Evolutionary conservation across 352 stramenopile species (phyloP).

Genomic region (Elongisporangium prolatum): DNA sequence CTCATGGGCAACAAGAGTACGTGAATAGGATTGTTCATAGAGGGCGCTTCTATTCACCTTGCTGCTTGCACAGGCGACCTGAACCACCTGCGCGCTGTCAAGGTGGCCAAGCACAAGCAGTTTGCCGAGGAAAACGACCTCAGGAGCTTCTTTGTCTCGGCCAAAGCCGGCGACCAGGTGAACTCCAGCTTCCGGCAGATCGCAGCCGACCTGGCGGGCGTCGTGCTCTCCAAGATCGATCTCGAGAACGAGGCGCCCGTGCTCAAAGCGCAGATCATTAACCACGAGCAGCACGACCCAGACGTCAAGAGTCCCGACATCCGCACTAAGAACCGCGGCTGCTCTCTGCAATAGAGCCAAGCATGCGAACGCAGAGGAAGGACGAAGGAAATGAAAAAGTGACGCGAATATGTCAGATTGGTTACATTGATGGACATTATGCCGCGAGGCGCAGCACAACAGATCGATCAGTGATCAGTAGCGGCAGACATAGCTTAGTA

Average conservation of each 20-base stretch:
- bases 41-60: too few species aligned
- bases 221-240: conserved; percentile 81
- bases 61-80: conserved; percentile 90
- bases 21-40: conserved; percentile 5
- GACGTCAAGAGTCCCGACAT: conserved; percentile 82
- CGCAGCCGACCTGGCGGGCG: conserved; percentile 74
- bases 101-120: conserved; percentile 85
- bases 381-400: conserved; percentile 2
- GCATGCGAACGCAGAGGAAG: neutral
- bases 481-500: conserved; percentile 53
- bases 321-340: conserved; percentile 39
- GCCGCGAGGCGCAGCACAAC: neutral
- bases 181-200: conserved; percentile 86
- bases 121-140: conserved; percentile 93
- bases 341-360: conserved; percentile 37
- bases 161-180: conserved; percentile 92
- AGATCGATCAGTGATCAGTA: neutral
- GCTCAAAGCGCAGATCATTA: conserved; percentile 90
- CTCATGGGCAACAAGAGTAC: conserved; percentile 92
- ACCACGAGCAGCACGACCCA: conserved; percentile 89
- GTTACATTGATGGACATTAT: neutral
- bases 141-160: conserved; percentile 91
- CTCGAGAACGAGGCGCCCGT: conserved; percentile 80
- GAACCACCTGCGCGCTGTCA: conserved; percentile 88
- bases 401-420: conserved; percentile 4